phyloP scores from a whole-genome alignment of 2,329 filamentous ascomycete genomes.

The Nemania diffusa region DNA sequence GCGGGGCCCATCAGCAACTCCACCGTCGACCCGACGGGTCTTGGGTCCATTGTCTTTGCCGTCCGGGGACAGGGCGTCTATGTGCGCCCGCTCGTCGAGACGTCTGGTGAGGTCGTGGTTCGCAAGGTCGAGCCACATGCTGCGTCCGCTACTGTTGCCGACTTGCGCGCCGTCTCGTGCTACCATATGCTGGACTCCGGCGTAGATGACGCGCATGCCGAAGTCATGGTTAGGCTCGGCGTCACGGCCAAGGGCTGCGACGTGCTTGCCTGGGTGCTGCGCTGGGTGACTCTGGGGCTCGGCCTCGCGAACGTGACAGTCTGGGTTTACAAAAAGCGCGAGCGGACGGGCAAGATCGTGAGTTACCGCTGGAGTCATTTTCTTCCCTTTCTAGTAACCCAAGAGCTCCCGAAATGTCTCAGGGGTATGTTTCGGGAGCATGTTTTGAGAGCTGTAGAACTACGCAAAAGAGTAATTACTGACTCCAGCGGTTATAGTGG shows the following conservation, averaged over 20 bases:
- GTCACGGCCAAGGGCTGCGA: constrained; percentile 60
- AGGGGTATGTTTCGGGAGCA: too few species aligned
- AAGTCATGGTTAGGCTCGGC: constrained; percentile 56
- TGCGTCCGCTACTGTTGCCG: constrained; percentile 38
- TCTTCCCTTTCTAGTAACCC: too few species aligned
- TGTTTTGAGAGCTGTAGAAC: too few species aligned
- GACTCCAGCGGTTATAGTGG: too few species aligned
- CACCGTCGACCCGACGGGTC: constrained; percentile 55
- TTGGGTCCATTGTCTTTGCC: constrained; percentile 63
- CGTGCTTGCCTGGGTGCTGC: constrained; percentile 66
- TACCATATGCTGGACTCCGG: constrained; percentile 59
- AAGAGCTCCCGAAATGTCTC: too few species aligned
- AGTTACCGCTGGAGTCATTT: too few species aligned
- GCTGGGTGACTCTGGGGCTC: constrained; percentile 64
- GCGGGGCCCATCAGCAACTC: constrained; percentile 55
- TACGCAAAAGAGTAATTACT: too few species aligned
- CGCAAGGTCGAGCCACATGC: constrained; percentile 51
- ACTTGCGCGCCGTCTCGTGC: constrained; percentile 60
- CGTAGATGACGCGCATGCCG: constrained; percentile 58
- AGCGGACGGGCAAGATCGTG: constrained; percentile 62
- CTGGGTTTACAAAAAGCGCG: constrained; percentile 64
- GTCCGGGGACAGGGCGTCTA: constrained; percentile 61
- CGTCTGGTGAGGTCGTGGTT: constrained; percentile 37
- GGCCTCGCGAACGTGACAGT: constrained; percentile 64
- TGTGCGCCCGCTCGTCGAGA: constrained; percentile 54